Conservation (phyloP, 148 eudicot genomes). For the Persicaria tinctoria region DNA sequence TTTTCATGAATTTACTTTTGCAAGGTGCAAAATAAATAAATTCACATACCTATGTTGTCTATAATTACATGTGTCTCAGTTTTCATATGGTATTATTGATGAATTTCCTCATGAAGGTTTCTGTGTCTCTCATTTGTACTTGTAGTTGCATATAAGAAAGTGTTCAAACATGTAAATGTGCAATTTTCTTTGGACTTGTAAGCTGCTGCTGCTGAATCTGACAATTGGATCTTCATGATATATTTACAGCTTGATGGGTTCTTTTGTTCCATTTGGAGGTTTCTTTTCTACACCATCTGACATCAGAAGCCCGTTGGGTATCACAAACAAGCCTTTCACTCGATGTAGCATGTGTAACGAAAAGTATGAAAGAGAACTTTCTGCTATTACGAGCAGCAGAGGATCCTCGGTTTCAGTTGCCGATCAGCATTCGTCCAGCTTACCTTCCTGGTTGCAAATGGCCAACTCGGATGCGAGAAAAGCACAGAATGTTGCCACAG, state of each 20-base stretch:
- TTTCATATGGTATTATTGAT: background rate
- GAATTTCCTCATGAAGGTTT: background rate
- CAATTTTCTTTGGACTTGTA: background rate
- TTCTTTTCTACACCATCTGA: constrained; percentile 74
- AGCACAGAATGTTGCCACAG: constrained; percentile 21
- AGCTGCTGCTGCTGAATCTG: background rate
- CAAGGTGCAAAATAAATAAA: background rate
- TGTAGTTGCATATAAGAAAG: background rate
- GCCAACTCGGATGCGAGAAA: constrained; percentile 39
- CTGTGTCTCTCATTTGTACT: background rate
- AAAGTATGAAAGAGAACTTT: constrained; percentile 60
- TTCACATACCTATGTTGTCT: background rate
- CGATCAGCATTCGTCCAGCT: constrained; percentile 31
- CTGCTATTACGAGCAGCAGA: constrained; percentile 26
- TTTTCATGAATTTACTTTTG: no score
- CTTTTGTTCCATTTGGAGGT: constrained; percentile 97
- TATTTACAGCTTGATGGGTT: constrained; percentile 78
- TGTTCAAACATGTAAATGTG: background rate
- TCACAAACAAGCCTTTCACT: constrained; percentile 24
- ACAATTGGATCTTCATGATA: constrained; percentile 8
- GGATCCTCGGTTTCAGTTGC: constrained; percentile 36
- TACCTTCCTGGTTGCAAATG: constrained; percentile 49
- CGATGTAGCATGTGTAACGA: constrained; percentile 55
- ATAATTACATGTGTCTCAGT: background rate
- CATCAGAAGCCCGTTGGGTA: constrained; percentile 24